Evolutionary conservation across 2,329 filamentous ascomycete species (phyloP), one percentile per base, ranked within the genome.

Genomic region (Colletotrichum melonis): DNA sequence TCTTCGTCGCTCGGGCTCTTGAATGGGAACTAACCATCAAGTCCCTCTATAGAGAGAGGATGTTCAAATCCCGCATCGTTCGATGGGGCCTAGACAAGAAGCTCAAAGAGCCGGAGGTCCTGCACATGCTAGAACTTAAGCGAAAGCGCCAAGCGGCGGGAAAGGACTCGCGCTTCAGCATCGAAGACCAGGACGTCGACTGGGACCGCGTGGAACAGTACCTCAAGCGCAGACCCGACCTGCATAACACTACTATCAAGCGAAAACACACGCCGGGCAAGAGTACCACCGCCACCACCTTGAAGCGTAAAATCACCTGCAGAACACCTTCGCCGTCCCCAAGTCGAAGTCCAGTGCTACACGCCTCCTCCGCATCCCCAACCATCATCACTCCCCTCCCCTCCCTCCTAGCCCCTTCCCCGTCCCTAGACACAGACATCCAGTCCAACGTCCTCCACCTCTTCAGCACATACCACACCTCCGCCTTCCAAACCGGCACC

Each of bases 211-310:
- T 69, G 12, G 32, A 11, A 4, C 19, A 49, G 6, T 69, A 69
- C 24, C 46, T 69, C 2, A 69, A 49, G 28, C 49, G 67, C 19
- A 62, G 67, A 8, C 67, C 66, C 8, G 66, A 68, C 32, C 66
- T 63, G 16, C 14, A 46, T 19, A 19, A 42, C 38, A 19, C 12
- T 16, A 19, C 16, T 1, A 19, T 5, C 16, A 19, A 46, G 42
- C 16, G 16, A 46, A 19, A 19, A n/a, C 42, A n/a, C 42, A 9
- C 42, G 6, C 42, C 42, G 6, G 19, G 16, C 42, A 46, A 46
- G 19, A 46, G 19, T 3, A n/a, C 42, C 16, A n/a, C 42, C 42
- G n/a, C 16, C 16, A 6, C 42, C 16, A 46, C 42, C 42, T 19
- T 46, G 42, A 46, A 46, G 16, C 42, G 42, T 6, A 46, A 46